phyloP scores from a whole-genome alignment of 306 rosid species.

The Biancaea sappan region DNA sequence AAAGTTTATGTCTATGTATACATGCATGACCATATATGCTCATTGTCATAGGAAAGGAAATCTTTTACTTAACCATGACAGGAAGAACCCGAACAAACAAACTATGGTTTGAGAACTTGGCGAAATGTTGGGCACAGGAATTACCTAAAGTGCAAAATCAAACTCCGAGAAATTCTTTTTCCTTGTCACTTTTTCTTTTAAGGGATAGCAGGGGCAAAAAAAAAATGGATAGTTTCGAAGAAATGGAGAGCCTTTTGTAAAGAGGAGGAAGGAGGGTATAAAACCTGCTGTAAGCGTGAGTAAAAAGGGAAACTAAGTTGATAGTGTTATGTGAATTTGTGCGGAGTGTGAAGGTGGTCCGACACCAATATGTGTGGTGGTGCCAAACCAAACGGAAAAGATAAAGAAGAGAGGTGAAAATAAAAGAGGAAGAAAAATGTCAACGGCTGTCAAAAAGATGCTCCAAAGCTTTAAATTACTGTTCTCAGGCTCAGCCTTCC shows the following conservation, averaged over 20 bases:
- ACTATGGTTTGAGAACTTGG: constrained; percentile 26
- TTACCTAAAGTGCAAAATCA: constrained; percentile 43
- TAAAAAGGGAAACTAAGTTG: constrained; percentile 59
- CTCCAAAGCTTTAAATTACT: constrained; percentile 51
- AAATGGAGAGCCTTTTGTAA: constrained; percentile 60
- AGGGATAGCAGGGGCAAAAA: constrained; percentile 25
- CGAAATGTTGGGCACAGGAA: constrained; percentile 30
- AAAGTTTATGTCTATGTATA: background rate
- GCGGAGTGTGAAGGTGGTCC: constrained; percentile 95
- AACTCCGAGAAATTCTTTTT: constrained; percentile 72
- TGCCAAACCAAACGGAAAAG: constrained; percentile 50
- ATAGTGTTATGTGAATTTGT: constrained; percentile 62
- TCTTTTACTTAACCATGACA: constrained; percentile 19
- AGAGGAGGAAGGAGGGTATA: constrained; percentile 48
- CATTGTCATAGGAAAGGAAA: background rate
- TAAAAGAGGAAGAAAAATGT: constrained; percentile 54
- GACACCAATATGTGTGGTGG: constrained; percentile 45
- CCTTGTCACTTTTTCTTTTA: constrained; percentile 48
- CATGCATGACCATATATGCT: background rate
- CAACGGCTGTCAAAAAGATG: constrained; percentile 77
- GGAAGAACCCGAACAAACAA: constrained; percentile 30
- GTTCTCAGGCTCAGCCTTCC: constrained; percentile 53
- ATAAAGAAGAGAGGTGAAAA: constrained; percentile 33
- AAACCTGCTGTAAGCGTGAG: constrained; percentile 69
- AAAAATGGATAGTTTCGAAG: constrained; percentile 47